These are phyloP conservation scores for Apiospora phragmitis DNA, from an alignment of 2,329 filamentous ascomycete species.

Conservation along the genomic window DNA sequence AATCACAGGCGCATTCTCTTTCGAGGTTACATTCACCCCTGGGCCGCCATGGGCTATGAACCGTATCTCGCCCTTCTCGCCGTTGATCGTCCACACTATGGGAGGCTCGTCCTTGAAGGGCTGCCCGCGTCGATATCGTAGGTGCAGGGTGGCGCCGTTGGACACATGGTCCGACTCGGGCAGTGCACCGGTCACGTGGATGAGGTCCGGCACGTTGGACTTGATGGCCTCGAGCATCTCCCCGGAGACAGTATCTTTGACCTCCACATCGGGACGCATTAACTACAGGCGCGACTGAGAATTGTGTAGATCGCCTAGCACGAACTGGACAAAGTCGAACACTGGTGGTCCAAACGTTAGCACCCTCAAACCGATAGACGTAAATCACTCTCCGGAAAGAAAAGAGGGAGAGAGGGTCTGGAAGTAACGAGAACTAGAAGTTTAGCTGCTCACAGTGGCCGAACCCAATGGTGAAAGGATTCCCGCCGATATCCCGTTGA, in stretches of 20 bases:
- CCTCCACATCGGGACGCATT: slow-evolving; percentile 40
- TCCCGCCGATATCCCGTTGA: slow-evolving; percentile 47
- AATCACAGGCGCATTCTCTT: slow-evolving; percentile 41
- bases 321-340: slow-evolving; percentile 43
- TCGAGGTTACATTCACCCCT: slow-evolving; percentile 24
- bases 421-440: too few species aligned
- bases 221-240: slow-evolving; percentile 31
- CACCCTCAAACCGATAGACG: too few species aligned
- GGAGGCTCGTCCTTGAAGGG: slow-evolving; percentile 46
- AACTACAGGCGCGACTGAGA: slow-evolving; percentile 41
- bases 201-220: slow-evolving; percentile 26
- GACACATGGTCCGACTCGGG: slow-evolving; percentile 21
- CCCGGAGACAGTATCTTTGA: slow-evolving; percentile 34
- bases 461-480: slow-evolving; percentile 31
- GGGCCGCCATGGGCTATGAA: slow-evolving; percentile 28
- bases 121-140: slow-evolving; percentile 45
- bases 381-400: too few species aligned
- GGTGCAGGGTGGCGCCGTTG: slow-evolving; percentile 38
- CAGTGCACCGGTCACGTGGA: slow-evolving; percentile 30
- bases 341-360: slow-evolving; percentile 9
- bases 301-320: slow-evolving; percentile 43
- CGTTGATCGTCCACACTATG: slow-evolving; percentile 49
- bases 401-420: too few species aligned
- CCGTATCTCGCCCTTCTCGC: slow-evolving; percentile 50
- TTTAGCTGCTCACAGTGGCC: slow-evolving; percentile 15